phyloP scores from a whole-genome alignment of 208 protist species.

The Acanthamoeba lenticulata region DNA sequence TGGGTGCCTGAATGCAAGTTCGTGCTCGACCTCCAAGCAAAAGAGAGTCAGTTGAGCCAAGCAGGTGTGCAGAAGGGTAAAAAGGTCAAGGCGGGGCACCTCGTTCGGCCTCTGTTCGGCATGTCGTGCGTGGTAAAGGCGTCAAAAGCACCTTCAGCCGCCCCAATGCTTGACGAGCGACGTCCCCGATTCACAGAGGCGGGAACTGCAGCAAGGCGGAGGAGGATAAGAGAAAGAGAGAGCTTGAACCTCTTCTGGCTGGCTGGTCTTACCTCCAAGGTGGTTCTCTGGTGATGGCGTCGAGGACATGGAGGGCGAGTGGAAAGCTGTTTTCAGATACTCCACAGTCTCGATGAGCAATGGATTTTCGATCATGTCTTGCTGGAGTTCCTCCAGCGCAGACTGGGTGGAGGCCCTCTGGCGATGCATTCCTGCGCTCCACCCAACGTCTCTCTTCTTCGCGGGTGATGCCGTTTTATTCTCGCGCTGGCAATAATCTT shows the following conservation, averaged over 20 bases:
- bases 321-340: neutral
- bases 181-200: neutral
- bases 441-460: too few species aligned
- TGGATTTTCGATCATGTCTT: neutral
- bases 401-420: neutral
- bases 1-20: neutral
- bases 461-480: too few species aligned
- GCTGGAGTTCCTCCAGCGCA: neutral
- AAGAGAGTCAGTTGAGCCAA: neutral
- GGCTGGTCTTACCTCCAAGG: neutral
- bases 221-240: neutral
- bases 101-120: neutral
- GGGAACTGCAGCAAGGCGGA: neutral
- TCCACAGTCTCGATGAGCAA: neutral
- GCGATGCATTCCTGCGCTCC: too few species aligned
- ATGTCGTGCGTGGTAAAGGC: neutral
- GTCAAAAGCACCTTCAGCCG: neutral
- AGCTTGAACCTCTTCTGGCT: neutral
- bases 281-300: neutral
- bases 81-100: neutral
- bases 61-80: neutral
- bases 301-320: neutral
- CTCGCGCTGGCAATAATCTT: too few species aligned
- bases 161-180: neutral
- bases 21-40: neutral